Evolutionary conservation across 495 filamentous ascomycete genomes (phyloP), one percentile per base, ranked within the genome.

Genomic region (Hypoxylon perforatum): DNA sequence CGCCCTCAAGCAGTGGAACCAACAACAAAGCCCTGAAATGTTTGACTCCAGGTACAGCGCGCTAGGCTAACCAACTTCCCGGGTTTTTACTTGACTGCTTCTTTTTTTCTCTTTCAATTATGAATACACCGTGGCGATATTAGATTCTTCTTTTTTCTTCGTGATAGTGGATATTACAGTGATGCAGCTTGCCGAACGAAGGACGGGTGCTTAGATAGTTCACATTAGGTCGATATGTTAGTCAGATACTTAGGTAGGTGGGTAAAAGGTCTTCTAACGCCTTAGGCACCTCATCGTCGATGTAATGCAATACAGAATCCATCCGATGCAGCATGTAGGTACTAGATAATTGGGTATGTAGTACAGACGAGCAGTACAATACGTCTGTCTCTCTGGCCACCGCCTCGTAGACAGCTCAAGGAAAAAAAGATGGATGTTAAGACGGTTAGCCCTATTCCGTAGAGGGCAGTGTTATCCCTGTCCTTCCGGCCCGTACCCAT

Each of bases 401-500:
- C n/a, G n/a, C n/a, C n/a, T n/a, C n/a, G n/a, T n/a, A n/a, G n/a
- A 35, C 35, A 38, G 14, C 35, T n/a, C n/a, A n/a, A n/a, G n/a
- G n/a, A n/a, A n/a, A n/a, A 12, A 38, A 11, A 38, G 35, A 38
- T 11, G 35, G 14, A 38, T 11, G 14, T 38, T 38, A 11, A 35
- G 39, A 42, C 14, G 39, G 14, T 42, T n/a, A 42, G 39, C 39
- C 39, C 39, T 15, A 42, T 28, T 28, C 25, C 25, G 41, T 8
- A 30, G 23, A 49, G n/a, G 51, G 53, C 51, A 11, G 44, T 42
- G 55, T 28, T 17, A 57, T 48, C 65, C 65, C 28, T 58, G 65
- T 63, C 61, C 18, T n/a, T 33, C 59, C 65, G 59, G 65, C 12
- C 65, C 60, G 60, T 46, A 46, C 21, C 44, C 14, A 21, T 23